Evolutionary conservation across 805 yeast species (phyloP).

Genomic region (Wickerhamiella australiensis): DNA sequence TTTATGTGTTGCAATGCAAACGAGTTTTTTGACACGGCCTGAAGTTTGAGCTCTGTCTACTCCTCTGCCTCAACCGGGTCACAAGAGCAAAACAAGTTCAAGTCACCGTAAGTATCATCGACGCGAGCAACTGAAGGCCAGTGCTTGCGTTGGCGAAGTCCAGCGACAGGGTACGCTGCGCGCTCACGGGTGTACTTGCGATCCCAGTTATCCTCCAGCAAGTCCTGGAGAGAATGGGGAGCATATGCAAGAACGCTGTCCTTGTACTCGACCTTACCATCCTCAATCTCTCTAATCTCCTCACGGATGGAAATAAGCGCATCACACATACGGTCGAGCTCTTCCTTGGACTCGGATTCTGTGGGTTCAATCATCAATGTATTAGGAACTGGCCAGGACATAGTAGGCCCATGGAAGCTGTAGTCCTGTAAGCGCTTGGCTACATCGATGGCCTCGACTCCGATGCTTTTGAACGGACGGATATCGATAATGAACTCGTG

Average conservation of each 20-base stretch:
- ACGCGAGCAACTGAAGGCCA: slow-evolving; percentile 94
- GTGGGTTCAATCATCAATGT: slow-evolving; percentile 98
- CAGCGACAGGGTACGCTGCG: slow-evolving; percentile 86
- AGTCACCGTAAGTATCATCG: slow-evolving; percentile 90
- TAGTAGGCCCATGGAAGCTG: slow-evolving; percentile 97
- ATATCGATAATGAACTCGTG: slow-evolving; percentile 93
- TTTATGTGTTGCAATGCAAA: too few species aligned
- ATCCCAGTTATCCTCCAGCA: slow-evolving; percentile 62
- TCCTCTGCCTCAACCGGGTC: slow-evolving; percentile 24
- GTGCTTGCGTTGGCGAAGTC: slow-evolving; percentile 60
- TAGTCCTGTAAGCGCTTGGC: slow-evolving; percentile 96
- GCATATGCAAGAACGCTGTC: slow-evolving; percentile 65
- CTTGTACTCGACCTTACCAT: slow-evolving; percentile 51
- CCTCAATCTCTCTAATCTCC: slow-evolving; percentile 66
- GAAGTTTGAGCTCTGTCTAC: neutral
- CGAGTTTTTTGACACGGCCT: too few species aligned
- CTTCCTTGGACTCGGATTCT: slow-evolving; percentile 80
- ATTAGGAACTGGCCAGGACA: slow-evolving; percentile 97
- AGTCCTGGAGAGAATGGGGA: slow-evolving; percentile 80
- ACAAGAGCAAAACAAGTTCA: slow-evolving; percentile 86
- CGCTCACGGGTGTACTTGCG: slow-evolving; percentile 86
- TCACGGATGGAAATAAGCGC: slow-evolving; percentile 70
- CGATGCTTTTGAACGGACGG: slow-evolving; percentile 64
- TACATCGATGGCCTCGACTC: slow-evolving; percentile 89
- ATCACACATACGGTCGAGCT: slow-evolving; percentile 81